Evolutionary conservation across 1,139 yeast species (phyloP).

Genomic region (Yamadazyma triangularis): DNA sequence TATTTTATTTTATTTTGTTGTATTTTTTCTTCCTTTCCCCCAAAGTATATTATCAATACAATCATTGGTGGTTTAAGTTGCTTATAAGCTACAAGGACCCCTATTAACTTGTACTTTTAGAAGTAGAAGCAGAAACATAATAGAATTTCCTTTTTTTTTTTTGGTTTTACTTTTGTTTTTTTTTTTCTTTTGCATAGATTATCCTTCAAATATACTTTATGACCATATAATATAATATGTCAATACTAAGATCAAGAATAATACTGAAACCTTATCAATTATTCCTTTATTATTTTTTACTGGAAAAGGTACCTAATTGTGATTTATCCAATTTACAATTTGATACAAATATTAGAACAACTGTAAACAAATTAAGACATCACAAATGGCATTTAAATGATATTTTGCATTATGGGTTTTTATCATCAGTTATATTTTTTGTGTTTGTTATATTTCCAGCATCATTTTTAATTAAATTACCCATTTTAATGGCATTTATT

Average conservation of each 20-base stretch:
- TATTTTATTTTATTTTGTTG: too few relatives aligned
- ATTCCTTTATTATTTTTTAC: constrained; percentile 49
- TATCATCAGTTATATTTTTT: constrained; percentile 45
- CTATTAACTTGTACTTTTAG: too few relatives aligned
- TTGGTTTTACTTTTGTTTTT: too few relatives aligned
- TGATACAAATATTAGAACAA: constrained; percentile 50
- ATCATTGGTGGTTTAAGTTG: too few relatives aligned
- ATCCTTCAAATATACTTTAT: too few relatives aligned
- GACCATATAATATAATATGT: too few relatives aligned
- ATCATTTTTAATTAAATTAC: constrained; percentile 40
- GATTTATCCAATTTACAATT: constrained; percentile 54
- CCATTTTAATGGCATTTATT: constrained; percentile 32
- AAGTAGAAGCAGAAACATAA: too few relatives aligned
- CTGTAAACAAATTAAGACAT: constrained; percentile 44
- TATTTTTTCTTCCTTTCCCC: too few relatives aligned
- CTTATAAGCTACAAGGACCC: too few relatives aligned
- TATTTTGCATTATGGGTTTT: constrained; percentile 47
- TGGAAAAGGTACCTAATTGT: constrained; percentile 56
- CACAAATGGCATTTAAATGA: constrained; percentile 49
- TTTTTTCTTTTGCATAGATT: too few relatives aligned
- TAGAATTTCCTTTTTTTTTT: too few relatives aligned
- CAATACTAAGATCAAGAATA: constrained; percentile 29
- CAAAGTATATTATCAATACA: too few relatives aligned
- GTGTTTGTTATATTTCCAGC: constrained; percentile 54
- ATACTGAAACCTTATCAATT: constrained; percentile 40